Evolutionary conservation across 2,329 filamentous ascomycete genomes (phyloP), one percentile per base, ranked within the genome.

Genomic region (Stagonosporopsis tanaceti): DNA sequence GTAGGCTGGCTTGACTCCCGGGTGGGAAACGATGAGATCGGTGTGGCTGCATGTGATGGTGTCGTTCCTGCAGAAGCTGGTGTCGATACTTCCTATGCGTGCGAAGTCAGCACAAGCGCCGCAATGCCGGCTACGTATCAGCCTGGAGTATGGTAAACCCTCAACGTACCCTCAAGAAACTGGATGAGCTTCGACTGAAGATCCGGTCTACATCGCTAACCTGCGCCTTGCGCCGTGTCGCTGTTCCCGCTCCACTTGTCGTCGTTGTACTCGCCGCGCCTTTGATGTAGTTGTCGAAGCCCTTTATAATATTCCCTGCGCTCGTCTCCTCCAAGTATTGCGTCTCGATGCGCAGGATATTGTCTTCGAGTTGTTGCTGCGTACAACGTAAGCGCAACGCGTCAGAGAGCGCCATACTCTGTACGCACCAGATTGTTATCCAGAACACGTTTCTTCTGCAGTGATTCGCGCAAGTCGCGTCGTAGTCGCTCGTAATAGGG

Each of bases 281-380:
- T 78, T 99, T 99, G 82, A 97, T 96, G 80, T 98, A 99, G 74
- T 93, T 96, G 77, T 99, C 95, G 77, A 99, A 99, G 22, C 95
- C 95, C 46, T 91, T 93, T 75, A 99, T 94, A 73, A 99, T 98
- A 80, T 99, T 99, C 41, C 95, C 95, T 20, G 86, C 85, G 67
- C 84, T 87, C 14, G 88, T 89, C 70, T 92, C 92, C 76, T 98
- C 94, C 48, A 99, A 87, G 76, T 99, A 99, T 17, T 89, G 85
- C 56, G 89, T 87, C 77, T 99, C 95, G 70, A 92, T 89, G 63
- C 89, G 87, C 73, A 85, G 88, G 68, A 99, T 98, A 63, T 86
- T 85, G 47, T 96, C 91, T 80, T 99, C 95, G 57, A 88, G 77
- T 66, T 80, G 75, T 48, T 81, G 77, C 86, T 88, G 63, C 50